Base-by-base conservation (phyloP, 257 asterid species). In the Fraxinus americana region DNA sequence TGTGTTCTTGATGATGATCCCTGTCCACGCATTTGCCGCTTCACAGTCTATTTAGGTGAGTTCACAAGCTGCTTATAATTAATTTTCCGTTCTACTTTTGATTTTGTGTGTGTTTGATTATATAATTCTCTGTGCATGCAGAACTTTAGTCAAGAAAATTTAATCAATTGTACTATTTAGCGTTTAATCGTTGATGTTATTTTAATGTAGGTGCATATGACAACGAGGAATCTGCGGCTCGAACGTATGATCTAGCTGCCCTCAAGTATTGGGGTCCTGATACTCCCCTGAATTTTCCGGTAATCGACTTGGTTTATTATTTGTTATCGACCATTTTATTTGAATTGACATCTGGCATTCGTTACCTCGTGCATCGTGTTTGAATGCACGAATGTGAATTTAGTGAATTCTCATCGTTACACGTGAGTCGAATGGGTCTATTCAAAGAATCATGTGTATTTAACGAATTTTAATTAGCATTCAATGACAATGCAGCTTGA, bases 211-310 rank as follows among this genome's bases (percentile, higher is more conserved):
- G 99, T 45, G 99, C 98, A 63, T 92, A 92, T 79, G 99, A 94
- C 71, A 83, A 79, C 21, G 98, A 94, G 73, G 98, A 87, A 32
- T 94, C 92, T 72, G 99, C 99, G 1, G 99, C 97, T 13, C 84
- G 88, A 5, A 89, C 99, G 13, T 94, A 94, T 70, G 99, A 94
- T 88, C 90, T 94, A 34, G 99, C 99, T 52, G 98, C 99, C 41
- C 92, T 94, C 17, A 94, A 92, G 84, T 94, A 89, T 61, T 94
- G 99, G 99, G 99, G 99, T 13, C 83, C 95, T 5, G 69, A 74
- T 9, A 83, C 84, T 0, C 76, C 36, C 52, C 96, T 94, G 59
- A 94, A 94, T 81, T 94, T 92, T 74, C 83, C 96, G 91, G 96
- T 91, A 86, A 6, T 34, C 52, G 39, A 66, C 63, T 38, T 6